These are phyloP conservation scores for Chaetomidium leptoderma DNA, from an alignment of 495 filamentous ascomycete species.

Conservation along the genomic window DNA sequence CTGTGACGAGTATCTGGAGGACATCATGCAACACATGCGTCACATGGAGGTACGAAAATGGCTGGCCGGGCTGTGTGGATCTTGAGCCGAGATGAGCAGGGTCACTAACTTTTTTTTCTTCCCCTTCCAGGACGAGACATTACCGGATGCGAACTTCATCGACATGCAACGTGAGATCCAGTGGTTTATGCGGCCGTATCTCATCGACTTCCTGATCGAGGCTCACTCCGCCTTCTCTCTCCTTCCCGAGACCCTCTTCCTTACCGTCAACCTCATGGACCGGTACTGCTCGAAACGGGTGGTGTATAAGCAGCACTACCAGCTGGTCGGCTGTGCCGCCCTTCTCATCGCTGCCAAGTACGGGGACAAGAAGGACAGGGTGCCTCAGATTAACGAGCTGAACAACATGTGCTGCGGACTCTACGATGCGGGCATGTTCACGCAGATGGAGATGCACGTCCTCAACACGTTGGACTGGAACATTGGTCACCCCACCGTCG, in stretches of 20 bases:
- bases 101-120: constrained; percentile 7
- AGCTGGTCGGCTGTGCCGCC: constrained; percentile 92
- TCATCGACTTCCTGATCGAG: constrained; percentile 97
- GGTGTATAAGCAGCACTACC: constrained; percentile 99
- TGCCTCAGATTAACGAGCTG: constrained; percentile 90
- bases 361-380: constrained; percentile 94
- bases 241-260: constrained; percentile 87
- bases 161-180: constrained; percentile 98
- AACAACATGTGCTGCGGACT: constrained; percentile 98
- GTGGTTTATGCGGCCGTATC: constrained; percentile 99
- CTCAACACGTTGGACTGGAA: constrained; percentile 96
- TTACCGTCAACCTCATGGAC: constrained; percentile 94
- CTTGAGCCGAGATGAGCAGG: not conserved
- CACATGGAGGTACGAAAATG: constrained; percentile 78
- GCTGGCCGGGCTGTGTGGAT: not conserved
- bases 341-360: constrained; percentile 98
- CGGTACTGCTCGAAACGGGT: constrained; percentile 95
- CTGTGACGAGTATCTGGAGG: constrained; percentile 84
- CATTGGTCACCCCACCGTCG: constrained; percentile 91
- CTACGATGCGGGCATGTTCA: constrained; percentile 99
- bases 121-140: constrained; percentile 64
- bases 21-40: constrained; percentile 88
- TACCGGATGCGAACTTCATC: constrained; percentile 94
- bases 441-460: constrained; percentile 99
- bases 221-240: constrained; percentile 93